Evolutionary conservation across 495 filamentous ascomycete species (phyloP).

Genomic region (Chaetomium tenue): DNA sequence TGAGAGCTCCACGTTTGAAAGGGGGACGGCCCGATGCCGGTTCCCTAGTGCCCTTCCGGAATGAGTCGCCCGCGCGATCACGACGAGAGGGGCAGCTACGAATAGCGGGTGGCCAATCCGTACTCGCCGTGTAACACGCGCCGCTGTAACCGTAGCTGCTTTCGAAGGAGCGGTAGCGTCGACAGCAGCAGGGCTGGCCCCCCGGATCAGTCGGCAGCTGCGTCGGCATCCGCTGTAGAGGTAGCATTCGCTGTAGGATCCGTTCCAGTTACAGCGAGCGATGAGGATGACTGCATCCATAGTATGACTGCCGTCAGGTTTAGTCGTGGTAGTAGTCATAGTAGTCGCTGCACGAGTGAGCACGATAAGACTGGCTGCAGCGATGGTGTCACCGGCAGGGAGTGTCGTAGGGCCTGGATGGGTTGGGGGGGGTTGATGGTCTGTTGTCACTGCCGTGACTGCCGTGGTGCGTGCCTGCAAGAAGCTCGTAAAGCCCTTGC

Average conservation of each 20-base stretch:
- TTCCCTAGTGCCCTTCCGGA: neutral
- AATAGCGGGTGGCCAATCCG: neutral
- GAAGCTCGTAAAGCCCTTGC: too few relatives aligned
- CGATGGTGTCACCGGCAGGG: neutral
- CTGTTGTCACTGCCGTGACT: neutral
- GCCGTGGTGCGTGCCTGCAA: neutral
- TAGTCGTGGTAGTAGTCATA: neutral
- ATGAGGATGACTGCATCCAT: neutral
- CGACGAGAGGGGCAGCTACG: neutral
- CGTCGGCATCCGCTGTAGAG: neutral
- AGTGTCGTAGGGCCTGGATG: neutral
- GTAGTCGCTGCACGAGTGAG: neutral
- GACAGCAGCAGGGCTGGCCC: neutral
- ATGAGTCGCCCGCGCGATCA: neutral
- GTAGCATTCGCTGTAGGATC: neutral
- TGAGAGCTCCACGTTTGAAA: neutral
- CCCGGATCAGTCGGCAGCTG: neutral
- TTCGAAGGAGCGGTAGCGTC: neutral
- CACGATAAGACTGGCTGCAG: neutral
- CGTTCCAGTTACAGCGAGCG: neutral
- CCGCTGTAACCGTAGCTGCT: constrained; percentile 1
- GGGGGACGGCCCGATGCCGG: constrained; percentile 11
- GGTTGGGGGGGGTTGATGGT: neutral
- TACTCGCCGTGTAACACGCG: neutral
- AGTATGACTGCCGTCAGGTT: too few relatives aligned